phyloP scores from a whole-genome alignment of 805 yeast genomes.

The Saturnispora quitensis region DNA sequence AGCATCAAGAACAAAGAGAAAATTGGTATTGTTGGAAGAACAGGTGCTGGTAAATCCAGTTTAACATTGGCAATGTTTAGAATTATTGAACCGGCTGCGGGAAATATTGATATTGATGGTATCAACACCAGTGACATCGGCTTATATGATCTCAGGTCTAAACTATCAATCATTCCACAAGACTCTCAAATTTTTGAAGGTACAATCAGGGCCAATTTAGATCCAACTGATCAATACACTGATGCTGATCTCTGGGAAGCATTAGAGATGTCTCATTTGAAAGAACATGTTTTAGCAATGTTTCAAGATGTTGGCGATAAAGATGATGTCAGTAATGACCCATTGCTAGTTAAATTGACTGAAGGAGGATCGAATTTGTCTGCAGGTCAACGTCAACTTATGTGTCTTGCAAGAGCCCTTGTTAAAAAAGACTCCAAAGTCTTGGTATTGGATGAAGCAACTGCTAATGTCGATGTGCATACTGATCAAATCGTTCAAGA shows the following conservation, averaged over 20 bases:
- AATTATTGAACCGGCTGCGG: slow-evolving; percentile 65
- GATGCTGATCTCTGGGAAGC: slow-evolving; percentile 84
- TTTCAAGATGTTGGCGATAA: slow-evolving; percentile 37
- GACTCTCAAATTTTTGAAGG: slow-evolving; percentile 92
- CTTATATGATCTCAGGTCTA: slow-evolving; percentile 64
- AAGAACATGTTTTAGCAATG: slow-evolving; percentile 49
- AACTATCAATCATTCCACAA: slow-evolving; percentile 82
- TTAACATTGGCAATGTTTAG: slow-evolving; percentile 78
- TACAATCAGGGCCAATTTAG: slow-evolving; percentile 73
- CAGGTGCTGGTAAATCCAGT: slow-evolving; percentile 94
- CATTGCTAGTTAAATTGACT: slow-evolving; percentile 20
- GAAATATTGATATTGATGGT: slow-evolving; percentile 60
- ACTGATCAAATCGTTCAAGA: slow-evolving; percentile 72
- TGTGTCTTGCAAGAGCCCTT: slow-evolving; percentile 76
- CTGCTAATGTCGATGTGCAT: slow-evolving; percentile 84
- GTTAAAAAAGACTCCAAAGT: slow-evolving; percentile 49
- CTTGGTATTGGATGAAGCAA: slow-evolving; percentile 74
- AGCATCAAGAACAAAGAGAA: slow-evolving; percentile 68
- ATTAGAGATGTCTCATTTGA: slow-evolving; percentile 68
- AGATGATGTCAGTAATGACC: slow-evolving; percentile 27
- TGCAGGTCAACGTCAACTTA: slow-evolving; percentile 78
- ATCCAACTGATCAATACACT: slow-evolving; percentile 58
- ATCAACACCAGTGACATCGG: slow-evolving; percentile 62
- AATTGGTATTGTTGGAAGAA: slow-evolving; percentile 92
- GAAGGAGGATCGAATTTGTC: slow-evolving; percentile 59